Evolutionary conservation across 2,329 filamentous ascomycete species (phyloP).

Genomic region (Westerdykella aurantiaca): DNA sequence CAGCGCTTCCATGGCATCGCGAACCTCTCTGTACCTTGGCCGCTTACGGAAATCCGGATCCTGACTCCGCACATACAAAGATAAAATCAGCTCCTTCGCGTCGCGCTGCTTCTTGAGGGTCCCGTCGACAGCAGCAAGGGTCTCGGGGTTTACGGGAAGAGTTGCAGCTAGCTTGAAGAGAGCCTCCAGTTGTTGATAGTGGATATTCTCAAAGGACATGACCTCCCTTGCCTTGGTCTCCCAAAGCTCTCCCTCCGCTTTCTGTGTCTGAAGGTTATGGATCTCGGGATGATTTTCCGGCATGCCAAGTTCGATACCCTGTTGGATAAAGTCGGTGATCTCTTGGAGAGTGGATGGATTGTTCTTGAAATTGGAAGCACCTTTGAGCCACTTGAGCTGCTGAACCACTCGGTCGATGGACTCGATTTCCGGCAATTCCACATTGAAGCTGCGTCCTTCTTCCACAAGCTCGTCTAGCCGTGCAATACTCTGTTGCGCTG

Average conservation of each 20-base stretch:
- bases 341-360: conserved; percentile 69
- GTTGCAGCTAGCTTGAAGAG: conserved; percentile 75
- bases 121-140: conserved; percentile 74
- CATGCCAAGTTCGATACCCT: conserved; percentile 71
- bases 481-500: conserved; percentile 49
- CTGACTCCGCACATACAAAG: conserved; percentile 71
- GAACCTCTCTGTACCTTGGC: conserved; percentile 84
- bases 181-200: conserved; percentile 91
- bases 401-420: conserved; percentile 72
- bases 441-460: conserved; percentile 79
- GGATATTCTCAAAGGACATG: conserved; percentile 83
- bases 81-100: conserved; percentile 80
- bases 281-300: conserved; percentile 76
- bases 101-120: conserved; percentile 95
- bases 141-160: conserved; percentile 77
- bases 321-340: conserved; percentile 70
- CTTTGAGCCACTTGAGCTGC: conserved; percentile 82
- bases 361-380: conserved; percentile 60
- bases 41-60: conserved; percentile 69
- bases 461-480: conserved; percentile 91
- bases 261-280: conserved; percentile 67
- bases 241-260: conserved; percentile 75
- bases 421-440: conserved; percentile 85
- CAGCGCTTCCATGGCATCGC: conserved; percentile 79
- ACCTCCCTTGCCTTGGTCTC: conserved; percentile 89